These are phyloP conservation scores for Metschnikowia arizonensis DNA, from an alignment of 805 yeast species.

Conservation along the genomic window DNA sequence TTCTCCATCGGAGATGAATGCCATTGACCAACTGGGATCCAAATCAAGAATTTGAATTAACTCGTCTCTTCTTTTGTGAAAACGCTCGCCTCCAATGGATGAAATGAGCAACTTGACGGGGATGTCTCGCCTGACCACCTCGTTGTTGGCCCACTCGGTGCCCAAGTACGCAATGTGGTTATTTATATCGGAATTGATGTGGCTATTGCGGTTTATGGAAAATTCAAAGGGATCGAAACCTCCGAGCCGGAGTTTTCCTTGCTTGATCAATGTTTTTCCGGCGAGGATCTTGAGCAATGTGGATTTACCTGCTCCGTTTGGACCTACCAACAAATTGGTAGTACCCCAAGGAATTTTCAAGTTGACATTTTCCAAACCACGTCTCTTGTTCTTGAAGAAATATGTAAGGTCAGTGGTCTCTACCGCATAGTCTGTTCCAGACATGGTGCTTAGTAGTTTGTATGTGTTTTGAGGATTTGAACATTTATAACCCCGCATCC, in stretches of 20 bases:
- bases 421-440: constrained; percentile 42
- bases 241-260: constrained; percentile 67
- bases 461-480: neutral
- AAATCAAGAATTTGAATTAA: constrained; percentile 77
- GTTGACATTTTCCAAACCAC: constrained; percentile 61
- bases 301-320: constrained; percentile 97
- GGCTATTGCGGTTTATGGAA: constrained; percentile 47
- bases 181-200: constrained; percentile 42
- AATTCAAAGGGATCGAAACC: constrained; percentile 81
- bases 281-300: constrained; percentile 81
- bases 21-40: constrained; percentile 89
- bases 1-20: constrained; percentile 89
- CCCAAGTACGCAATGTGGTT: constrained; percentile 75
- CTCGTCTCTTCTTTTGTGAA: constrained; percentile 69
- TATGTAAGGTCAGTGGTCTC: constrained; percentile 64
- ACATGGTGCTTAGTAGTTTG: constrained; percentile 4
- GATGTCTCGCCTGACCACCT: constrained; percentile 84
- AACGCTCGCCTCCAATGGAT: constrained; percentile 69
- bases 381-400: constrained; percentile 54
- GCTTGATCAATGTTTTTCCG: constrained; percentile 80
- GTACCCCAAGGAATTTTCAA: constrained; percentile 65
- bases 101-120: constrained; percentile 75
- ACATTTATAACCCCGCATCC: no score
- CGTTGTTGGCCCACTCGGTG: constrained; percentile 96
- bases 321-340: constrained; percentile 79